These are phyloP conservation scores for Aspergillus baeticus DNA, from an alignment of 495 filamentous ascomycete species.

Conservation along the genomic window DNA sequence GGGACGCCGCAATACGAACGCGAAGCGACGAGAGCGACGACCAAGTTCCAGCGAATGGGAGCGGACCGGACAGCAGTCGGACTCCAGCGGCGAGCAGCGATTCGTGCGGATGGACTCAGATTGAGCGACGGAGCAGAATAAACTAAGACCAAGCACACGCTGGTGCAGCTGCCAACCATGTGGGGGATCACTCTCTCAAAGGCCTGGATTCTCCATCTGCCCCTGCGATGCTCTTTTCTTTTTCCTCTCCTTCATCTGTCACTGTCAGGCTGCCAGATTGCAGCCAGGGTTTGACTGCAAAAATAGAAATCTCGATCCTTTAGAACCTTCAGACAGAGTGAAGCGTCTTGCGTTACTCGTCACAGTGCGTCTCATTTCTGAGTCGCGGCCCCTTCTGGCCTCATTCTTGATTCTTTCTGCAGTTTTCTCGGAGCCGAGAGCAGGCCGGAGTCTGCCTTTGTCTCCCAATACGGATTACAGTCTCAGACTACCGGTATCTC, in stretches of 20 bases:
- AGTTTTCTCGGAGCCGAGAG: conserved; percentile 11
- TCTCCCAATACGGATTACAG: background rate
- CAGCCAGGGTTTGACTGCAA: background rate
- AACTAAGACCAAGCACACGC: conserved; percentile 9
- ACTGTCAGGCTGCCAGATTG: background rate
- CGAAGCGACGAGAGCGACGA: background rate
- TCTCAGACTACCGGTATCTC: background rate
- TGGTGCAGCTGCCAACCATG: conserved; percentile 44
- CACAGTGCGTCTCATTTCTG: conserved; percentile 3
- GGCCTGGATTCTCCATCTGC: background rate
- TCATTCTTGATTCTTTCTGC: conserved; percentile 3
- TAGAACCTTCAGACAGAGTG: background rate
- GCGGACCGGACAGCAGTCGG: conserved; percentile 4
- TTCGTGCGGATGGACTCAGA: conserved; percentile 2
- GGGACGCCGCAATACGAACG: conserved; percentile 9
- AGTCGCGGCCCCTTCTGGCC: background rate
- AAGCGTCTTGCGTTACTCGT: background rate
- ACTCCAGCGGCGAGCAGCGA: background rate
- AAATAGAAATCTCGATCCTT: conserved; percentile 5
- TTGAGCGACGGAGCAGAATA: conserved; percentile 2
- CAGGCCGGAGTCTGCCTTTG: background rate
- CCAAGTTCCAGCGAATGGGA: conserved; percentile 2
- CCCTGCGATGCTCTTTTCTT: conserved; percentile 3
- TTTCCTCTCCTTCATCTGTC: background rate
- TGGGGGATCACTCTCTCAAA: conserved; percentile 18